Evolutionary conservation across 768 basidiomycete genomes (phyloP), one percentile per base, ranked within the genome.

Genomic region (Termitomyces sp.): DNA sequence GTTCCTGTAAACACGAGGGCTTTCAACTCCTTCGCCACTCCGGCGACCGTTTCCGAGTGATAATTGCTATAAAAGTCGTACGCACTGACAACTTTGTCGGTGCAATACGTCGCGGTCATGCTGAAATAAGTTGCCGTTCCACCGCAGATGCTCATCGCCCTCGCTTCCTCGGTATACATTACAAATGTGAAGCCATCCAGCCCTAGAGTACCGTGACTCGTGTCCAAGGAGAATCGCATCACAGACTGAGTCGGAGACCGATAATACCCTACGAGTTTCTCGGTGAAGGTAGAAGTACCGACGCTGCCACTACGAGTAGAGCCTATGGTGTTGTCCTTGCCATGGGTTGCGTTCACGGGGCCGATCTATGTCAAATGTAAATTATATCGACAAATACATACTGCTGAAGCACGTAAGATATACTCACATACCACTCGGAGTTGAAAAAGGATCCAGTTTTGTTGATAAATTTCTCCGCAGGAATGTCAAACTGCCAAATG

Each of bases 371-470:
- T 28, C 6, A 17, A 17, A 0, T 11, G 38, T n/a, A 12, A 34
- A 48, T 24, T 19, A 35, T 2, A 4, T 3, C 1, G 5, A 40
- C 1, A 2, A 9, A 4, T 4, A 19, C 48, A 22, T 17, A 22
- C 26, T 3, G 26, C 26, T 3, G 26, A 26, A 19, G 10, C 14
- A 12, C 5, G 26, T n/a, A 48, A 22, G 5, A 12, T 56, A 12
- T 30, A 59, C 58, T 55, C 49, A 59, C 58, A 56, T 59, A 59
- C 59, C 59, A 60, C 51, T 60, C 59, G 15, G 59, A 40, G 40
- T 57, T 38, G n/a, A 60, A 51, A 34, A 51, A 60, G 12, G 59
- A 57, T 30, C 55, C 55, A 1, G 45, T 57, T 38, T 50, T 57
- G 19, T 60, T 45, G 32, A 50, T 54, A n/a, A 60, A 56, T 17